Conservation (phyloP, 2,329 filamentous ascomycete species). For the Diaporthe sp. region DNA sequence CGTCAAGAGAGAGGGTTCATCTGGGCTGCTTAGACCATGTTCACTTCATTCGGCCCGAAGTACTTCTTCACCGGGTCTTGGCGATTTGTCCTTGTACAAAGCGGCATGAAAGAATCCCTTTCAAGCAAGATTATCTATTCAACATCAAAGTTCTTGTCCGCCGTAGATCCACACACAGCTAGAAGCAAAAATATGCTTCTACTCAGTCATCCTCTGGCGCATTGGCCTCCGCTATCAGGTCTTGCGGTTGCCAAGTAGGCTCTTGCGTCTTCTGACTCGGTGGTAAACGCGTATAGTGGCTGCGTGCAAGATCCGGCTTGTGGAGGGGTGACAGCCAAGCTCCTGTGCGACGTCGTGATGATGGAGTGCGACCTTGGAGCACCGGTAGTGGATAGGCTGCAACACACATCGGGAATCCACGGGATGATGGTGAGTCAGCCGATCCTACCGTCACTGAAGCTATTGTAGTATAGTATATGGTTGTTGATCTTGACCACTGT, state of each 20-base stretch:
- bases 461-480: background rate
- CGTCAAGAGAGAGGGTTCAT: no score
- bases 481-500: no score
- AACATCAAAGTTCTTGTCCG: background rate
- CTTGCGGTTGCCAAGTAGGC: background rate
- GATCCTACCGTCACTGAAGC: background rate
- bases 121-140: background rate
- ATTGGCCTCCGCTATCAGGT: background rate
- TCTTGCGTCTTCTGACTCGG: slow-evolving; percentile 5
- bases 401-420: background rate
- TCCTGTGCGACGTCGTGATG: slow-evolving; percentile 24
- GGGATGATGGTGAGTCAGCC: background rate
- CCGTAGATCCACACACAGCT: no score
- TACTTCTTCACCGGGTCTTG: background rate
- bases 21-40: background rate
- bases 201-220: background rate
- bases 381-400: background rate
- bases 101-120: background rate
- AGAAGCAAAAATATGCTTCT: background rate
- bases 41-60: background rate
- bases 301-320: background rate
- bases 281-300: background rate
- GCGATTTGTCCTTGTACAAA: background rate
- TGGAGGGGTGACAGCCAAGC: slow-evolving; percentile 28
- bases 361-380: slow-evolving; percentile 10